A percentile compares a stretch with the other conserved stretches of the same genome.
Evolutionary conservation across 345 rosid genomes (phyloP).

Genomic region (Kernera saxatilis): DNA sequence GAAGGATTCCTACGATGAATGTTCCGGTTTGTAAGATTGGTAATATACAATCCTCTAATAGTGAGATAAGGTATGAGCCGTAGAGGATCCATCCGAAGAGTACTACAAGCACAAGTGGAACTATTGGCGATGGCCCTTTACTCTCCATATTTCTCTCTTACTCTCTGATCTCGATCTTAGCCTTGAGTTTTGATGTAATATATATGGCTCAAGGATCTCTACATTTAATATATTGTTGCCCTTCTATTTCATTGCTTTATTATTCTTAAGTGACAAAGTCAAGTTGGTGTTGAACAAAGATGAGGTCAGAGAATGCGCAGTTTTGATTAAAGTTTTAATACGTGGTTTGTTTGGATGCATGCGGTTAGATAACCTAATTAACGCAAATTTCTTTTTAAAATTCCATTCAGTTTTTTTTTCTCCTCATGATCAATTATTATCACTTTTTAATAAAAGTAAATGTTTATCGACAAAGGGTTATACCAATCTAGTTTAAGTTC

Average conservation of each 20-base stretch:
- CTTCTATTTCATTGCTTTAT: not conserved
- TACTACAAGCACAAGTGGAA: conserved; percentile 23
- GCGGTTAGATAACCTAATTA: conserved; percentile 30
- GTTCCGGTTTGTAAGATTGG: conserved; percentile 31
- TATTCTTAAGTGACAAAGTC: conserved; percentile 4
- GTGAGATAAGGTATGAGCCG: conserved; percentile 20
- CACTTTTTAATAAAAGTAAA: not conserved
- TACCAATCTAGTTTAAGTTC: conserved; percentile 4
- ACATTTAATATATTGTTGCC: not conserved
- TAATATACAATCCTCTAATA: conserved; percentile 18
- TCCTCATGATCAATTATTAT: not conserved
- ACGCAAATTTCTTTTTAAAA: not conserved
- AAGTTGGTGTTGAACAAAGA: conserved; percentile 6
- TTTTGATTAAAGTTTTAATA: not conserved
- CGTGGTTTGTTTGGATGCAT: conserved; percentile 22
- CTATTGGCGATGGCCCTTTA: conserved; percentile 33
- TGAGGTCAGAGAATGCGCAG: not conserved
- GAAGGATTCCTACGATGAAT: conserved; percentile 24
- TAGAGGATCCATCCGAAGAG: conserved; percentile 31
- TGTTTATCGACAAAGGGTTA: not conserved
- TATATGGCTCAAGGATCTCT: not conserved
- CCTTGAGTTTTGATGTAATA: not conserved
- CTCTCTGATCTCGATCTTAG: not conserved
- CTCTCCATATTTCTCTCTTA: conserved; percentile 18
- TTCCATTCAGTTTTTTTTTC: not conserved